Conservation (phyloP, 169 alveolate species). For the Plasmodium billcollinsi region DNA sequence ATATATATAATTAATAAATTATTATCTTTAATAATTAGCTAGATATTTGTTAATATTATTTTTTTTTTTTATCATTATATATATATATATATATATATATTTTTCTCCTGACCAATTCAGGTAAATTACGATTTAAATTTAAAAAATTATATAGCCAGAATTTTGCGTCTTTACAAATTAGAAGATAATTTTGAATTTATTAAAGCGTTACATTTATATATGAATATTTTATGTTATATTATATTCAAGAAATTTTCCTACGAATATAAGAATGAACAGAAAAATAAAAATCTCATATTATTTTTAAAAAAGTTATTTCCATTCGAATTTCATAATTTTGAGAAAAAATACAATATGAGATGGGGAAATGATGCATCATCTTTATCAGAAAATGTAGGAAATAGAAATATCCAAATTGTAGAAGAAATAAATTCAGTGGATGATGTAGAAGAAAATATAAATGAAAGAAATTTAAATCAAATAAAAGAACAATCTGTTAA, state of each 20-base stretch:
- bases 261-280: constrained; percentile 36
- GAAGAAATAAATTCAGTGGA: background rate
- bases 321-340: constrained; percentile 66
- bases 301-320: constrained; percentile 61
- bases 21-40: background rate
- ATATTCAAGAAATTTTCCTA: constrained; percentile 62
- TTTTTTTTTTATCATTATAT: background rate
- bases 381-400: constrained; percentile 1
- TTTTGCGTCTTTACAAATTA: constrained; percentile 53
- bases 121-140: constrained; percentile 63
- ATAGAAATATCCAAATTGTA: background rate
- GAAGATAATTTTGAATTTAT: constrained; percentile 56
- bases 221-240: constrained; percentile 60
- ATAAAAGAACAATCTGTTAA: background rate
- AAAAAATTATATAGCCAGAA: constrained; percentile 73
- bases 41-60: background rate
- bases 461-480: background rate
- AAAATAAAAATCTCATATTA: constrained; percentile 59
- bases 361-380: constrained; percentile 51
- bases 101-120: constrained; percentile 45
- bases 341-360: constrained; percentile 63
- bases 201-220: constrained; percentile 60
- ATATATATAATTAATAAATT: background rate
- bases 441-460: background rate
- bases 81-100: background rate